Base-by-base conservation (phyloP, 2,329 filamentous ascomycete species). In the Exophiala aquamarina region DNA sequence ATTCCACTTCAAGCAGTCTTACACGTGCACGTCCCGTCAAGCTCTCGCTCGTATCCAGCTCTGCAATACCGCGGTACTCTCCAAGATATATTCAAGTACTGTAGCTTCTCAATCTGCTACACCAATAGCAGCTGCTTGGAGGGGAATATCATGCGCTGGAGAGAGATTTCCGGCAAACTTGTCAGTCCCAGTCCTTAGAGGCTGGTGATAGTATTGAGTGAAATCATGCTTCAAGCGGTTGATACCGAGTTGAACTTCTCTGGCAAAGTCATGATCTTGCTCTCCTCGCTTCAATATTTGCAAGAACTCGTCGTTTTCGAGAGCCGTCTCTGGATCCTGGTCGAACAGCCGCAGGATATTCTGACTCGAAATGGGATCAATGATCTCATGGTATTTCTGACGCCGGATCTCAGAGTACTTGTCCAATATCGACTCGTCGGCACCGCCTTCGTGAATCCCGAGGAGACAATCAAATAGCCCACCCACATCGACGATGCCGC, bases 401-500 rank as follows among this genome's bases (percentile, higher is more conserved):
- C 65, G 60, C 1, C 71, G 63, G 2, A 70, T 58, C 23, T 70
- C 64, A 21, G 63, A 63, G 50, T 74, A 74, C 34, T 63, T 67
- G 55, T 73, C 68, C 6, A 75, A 61, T 32, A 75, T 74, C 3
- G 44, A 54, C 4, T 69, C 65, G 49, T 70, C 66, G 2, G 67
- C 66, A 4, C 63, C 48, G 2, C 64, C 67, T 4, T 65, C 60
- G 47, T 71, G 62, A 14, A 73, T 70, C 1, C 70, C 71, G 7
- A 63, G 60, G 8, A 84, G 70, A 57, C 80, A 82, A 55, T 85
- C 80, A 48, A 74, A 80, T 4, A 85, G 70, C 0, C 79, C 78
- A 9, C 78, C 81, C 2, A 82, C 73, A 54, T 84, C 82, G n/a
- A 80, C 78, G 44, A 85, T 79, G 0, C 82, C 82, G 4, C 81